These are phyloP conservation scores for Meira nashicola DNA, from an alignment of 1,284 basidiomycete species.

Conservation along the genomic window DNA sequence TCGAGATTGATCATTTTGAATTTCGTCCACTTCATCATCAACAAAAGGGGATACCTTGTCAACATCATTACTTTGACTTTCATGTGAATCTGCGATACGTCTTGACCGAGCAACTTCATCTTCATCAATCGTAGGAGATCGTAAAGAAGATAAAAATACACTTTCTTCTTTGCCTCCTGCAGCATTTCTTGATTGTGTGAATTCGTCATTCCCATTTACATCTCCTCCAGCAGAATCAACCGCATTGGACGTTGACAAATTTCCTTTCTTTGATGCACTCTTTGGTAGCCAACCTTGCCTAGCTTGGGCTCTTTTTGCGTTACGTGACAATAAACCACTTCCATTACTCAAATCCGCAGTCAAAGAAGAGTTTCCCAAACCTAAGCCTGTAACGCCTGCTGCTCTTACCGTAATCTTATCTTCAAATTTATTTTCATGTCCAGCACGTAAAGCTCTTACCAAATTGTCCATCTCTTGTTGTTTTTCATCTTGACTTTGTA, in stretches of 20 bases:
- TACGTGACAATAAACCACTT: no score
- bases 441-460: slow-evolving; percentile 33
- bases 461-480: slow-evolving; percentile 50
- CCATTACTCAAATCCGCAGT: slow-evolving; percentile 3
- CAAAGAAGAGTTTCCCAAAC: slow-evolving; percentile 13
- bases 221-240: background rate
- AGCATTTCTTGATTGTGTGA: background rate
- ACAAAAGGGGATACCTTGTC: no score
- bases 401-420: slow-evolving; percentile 15
- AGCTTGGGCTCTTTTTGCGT: background rate
- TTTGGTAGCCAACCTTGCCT: slow-evolving; percentile 38
- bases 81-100: no score
- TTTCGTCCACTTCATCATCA: no score
- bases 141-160: slow-evolving; percentile 9
- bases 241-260: background rate
- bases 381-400: slow-evolving; percentile 10
- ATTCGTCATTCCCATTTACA: background rate
- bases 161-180: background rate
- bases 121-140: slow-evolving; percentile 9
- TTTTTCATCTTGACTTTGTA: slow-evolving; percentile 50
- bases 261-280: slow-evolving; percentile 34
- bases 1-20: no score
- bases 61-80: no score
- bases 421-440: slow-evolving; percentile 7
- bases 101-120: no score